Evolutionary conservation across 371 early-diverging fungal genomes (phyloP).

Genomic region (Mortierella sp.): DNA sequence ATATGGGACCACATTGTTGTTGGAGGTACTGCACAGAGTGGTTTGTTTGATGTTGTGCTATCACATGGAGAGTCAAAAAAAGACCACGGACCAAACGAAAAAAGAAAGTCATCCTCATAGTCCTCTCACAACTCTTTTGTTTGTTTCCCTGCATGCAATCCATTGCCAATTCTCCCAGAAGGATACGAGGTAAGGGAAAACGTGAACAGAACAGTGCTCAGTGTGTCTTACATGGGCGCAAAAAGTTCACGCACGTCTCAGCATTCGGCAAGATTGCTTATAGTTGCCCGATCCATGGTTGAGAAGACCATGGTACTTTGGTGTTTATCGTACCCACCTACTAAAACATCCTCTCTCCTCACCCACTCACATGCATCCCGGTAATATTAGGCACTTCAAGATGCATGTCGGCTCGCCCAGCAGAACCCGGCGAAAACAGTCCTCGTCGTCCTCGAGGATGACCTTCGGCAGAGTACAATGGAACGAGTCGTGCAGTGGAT

Average conservation of each 20-base stretch:
- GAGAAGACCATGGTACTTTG: no score
- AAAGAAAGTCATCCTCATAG: no score
- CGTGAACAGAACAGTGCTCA: not conserved
- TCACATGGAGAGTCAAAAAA: constrained; percentile 23
- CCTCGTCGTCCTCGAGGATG: constrained; percentile 22
- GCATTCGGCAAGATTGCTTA: not conserved
- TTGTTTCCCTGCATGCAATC: constrained; percentile 1
- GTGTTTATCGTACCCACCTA: no score
- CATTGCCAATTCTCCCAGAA: constrained; percentile 11
- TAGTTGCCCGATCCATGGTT: not conserved
- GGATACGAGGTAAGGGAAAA: constrained; percentile 28
- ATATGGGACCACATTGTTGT: constrained; percentile 49
- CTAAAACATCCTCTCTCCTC: no score
- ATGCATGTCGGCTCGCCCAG: constrained; percentile 33
- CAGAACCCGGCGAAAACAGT: constrained; percentile 23
- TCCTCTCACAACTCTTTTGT: not conserved
- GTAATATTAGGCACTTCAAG: constrained; percentile 21
- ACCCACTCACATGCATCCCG: no score
- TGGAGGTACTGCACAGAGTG: constrained; percentile 27
- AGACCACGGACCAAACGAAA: constrained; percentile 6
- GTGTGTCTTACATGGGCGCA: not conserved
- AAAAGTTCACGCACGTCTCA: no score
- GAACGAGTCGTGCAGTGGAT: constrained; percentile 29
- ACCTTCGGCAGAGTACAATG: constrained; percentile 17
- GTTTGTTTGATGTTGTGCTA: not conserved